A percentile compares a stretch with the other conserved stretches of the same genome.
phyloP scores from a whole-genome alignment of 2,329 filamentous ascomycete species.

The Cadophora luteo-olivacea region DNA sequence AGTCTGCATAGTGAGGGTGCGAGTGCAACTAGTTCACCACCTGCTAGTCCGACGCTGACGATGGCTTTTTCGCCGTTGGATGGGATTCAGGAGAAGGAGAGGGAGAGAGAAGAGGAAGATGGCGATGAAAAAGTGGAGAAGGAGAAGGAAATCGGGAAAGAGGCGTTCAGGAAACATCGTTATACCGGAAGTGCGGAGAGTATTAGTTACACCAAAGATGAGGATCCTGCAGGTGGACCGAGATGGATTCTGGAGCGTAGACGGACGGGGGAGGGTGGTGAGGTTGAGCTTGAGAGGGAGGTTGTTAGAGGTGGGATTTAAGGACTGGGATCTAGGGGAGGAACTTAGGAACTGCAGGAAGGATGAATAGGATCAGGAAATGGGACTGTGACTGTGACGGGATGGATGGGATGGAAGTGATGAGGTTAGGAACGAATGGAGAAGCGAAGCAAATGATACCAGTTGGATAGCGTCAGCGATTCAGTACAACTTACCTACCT shows the following conservation, averaged over 20 bases:
- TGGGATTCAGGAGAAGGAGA: constrained; percentile 10
- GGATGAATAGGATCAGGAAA: background rate
- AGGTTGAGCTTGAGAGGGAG: constrained; percentile 69
- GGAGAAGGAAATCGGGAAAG: constrained; percentile 30
- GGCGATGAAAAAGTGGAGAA: constrained; percentile 5
- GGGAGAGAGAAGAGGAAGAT: background rate
- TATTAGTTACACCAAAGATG: constrained; percentile 69
- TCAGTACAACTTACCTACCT: background rate
- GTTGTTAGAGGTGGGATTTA: constrained; percentile 59
- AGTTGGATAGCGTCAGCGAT: constrained; percentile 11
- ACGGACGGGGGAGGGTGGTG: constrained; percentile 68
- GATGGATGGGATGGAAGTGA: background rate
- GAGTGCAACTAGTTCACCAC: constrained; percentile 25
- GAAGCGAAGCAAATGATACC: constrained; percentile 3
- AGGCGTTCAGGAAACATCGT: constrained; percentile 48
- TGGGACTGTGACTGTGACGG: background rate
- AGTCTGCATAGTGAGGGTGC: constrained; percentile 35
- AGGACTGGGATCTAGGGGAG: background rate
- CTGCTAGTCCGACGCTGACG: constrained; percentile 37
- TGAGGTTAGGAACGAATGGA: background rate
- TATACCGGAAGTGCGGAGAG: constrained; percentile 68
- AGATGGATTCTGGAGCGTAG: constrained; percentile 75
- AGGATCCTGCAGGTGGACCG: constrained; percentile 62
- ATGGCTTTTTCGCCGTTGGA: constrained; percentile 24
- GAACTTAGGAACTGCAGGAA: background rate